Evolutionary conservation across 352 stramenopile genomes (phyloP).

Genomic region (Globisporangium rhizosaccharum): DNA sequence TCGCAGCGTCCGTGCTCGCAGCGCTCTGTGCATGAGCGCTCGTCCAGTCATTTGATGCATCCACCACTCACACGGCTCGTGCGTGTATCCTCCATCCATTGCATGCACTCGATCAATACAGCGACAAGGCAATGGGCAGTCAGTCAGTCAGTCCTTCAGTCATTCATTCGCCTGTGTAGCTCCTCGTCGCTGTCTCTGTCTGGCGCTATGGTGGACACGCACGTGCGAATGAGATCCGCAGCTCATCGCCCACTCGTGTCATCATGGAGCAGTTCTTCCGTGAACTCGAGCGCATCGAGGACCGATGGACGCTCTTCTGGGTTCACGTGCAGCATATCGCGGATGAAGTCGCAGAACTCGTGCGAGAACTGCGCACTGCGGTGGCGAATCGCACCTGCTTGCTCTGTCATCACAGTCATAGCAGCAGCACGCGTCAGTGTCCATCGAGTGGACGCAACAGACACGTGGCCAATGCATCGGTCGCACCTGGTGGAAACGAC

Average conservation of each 20-base stretch:
- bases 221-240: no score
- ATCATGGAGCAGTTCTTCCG: slow-evolving; percentile 69
- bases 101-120: no score
- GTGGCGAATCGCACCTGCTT: slow-evolving; percentile 59
- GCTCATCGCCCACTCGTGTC: slow-evolving; percentile 38
- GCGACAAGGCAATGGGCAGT: no score
- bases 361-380: slow-evolving; percentile 59
- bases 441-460: not conserved
- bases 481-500: slow-evolving; percentile 57
- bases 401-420: slow-evolving; percentile 23
- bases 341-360: slow-evolving; percentile 87
- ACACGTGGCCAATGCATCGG: not conserved
- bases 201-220: not conserved
- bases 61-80: no score
- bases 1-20: slow-evolving; percentile 21
- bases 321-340: slow-evolving; percentile 82
- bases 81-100: no score
- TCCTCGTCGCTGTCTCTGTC: not conserved
- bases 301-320: slow-evolving; percentile 75
- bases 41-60: not conserved
- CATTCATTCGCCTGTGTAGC: no score
- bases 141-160: no score
- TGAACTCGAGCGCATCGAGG: slow-evolving; percentile 78
- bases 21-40: not conserved
- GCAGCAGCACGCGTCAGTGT: not conserved